Conservation (phyloP, 2,329 filamentous ascomycete genomes). For the Cadophora sp. region DNA sequence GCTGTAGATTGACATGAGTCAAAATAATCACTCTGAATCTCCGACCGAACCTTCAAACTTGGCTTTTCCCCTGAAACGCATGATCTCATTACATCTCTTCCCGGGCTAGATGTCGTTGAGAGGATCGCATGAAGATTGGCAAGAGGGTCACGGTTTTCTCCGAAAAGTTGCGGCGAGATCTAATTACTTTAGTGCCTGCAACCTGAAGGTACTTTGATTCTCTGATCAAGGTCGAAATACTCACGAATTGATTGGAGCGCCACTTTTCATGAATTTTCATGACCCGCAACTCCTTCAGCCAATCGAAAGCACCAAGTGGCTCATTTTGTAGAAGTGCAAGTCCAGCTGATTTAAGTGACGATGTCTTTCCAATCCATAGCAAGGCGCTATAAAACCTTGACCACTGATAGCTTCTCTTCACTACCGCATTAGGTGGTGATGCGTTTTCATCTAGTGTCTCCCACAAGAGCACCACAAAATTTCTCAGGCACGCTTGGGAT, state of each 20-base stretch:
- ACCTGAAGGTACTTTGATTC: neutral
- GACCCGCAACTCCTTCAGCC: constrained; percentile 41
- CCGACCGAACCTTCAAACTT: neutral
- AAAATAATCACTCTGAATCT: neutral
- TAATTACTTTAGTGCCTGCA: neutral
- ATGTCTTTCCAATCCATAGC: constrained; percentile 39
- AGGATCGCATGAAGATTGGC: constrained; percentile 5
- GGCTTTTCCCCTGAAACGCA: neutral
- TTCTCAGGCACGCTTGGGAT: constrained; percentile 40
- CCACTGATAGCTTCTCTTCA: constrained; percentile 41
- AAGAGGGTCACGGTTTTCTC: constrained; percentile 5
- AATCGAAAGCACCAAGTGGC: constrained; percentile 42
- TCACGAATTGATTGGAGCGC: constrained; percentile 36
- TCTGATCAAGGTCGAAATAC: neutral
- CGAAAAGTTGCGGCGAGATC: neutral
- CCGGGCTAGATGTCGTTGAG: constrained; percentile 19
- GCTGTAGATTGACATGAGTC: neutral
- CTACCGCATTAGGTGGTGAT: constrained; percentile 39
- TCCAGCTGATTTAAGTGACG: constrained; percentile 33
- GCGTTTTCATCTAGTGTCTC: constrained; percentile 44
- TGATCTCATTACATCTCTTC: neutral
- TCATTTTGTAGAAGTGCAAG: constrained; percentile 32
- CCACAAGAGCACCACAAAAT: constrained; percentile 42
- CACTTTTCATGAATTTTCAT: constrained; percentile 41
- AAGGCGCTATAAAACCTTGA: constrained; percentile 40